These are phyloP conservation scores for Dipteronia sinensis DNA, from an alignment of 345 rosid species.

Conservation along the genomic window DNA sequence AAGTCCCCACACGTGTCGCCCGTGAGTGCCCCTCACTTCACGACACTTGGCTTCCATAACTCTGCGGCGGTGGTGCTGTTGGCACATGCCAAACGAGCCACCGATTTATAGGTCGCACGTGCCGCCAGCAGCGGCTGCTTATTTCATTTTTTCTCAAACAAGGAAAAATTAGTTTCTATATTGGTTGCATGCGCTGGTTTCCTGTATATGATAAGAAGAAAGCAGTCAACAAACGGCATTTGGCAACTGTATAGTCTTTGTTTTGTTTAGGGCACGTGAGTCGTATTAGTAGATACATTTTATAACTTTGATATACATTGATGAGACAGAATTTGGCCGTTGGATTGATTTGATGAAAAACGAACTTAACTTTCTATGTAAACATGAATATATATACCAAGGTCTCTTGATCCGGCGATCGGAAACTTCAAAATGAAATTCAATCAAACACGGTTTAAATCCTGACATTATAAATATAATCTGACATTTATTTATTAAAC, in stretches of 20 bases:
- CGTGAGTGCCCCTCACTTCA: conserved; percentile 18
- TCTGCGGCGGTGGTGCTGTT: conserved; percentile 19
- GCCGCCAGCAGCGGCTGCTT: conserved; percentile 13
- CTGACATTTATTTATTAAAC: no score
- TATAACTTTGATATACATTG: background rate
- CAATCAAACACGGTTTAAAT: no score
- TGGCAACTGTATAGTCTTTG: background rate
- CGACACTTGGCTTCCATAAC: conserved; percentile 35
- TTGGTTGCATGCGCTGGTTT: background rate
- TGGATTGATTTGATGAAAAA: background rate
- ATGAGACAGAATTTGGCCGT: background rate
- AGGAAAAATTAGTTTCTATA: background rate
- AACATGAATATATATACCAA: no score
- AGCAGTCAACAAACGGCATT: conserved; percentile 19
- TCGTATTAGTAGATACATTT: background rate
- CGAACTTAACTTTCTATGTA: background rate
- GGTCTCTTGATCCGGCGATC: no score
- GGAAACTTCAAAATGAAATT: no score
- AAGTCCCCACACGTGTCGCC: conserved; percentile 10
- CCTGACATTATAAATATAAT: no score
- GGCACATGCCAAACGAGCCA: conserved; percentile 32
- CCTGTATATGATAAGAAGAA: background rate
- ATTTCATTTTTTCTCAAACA: no score
- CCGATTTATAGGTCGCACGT: conserved; percentile 30
- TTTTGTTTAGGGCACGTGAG: background rate